Conservation (phyloP, 2,329 filamentous ascomycete genomes). For the Zasmidium cellare region DNA sequence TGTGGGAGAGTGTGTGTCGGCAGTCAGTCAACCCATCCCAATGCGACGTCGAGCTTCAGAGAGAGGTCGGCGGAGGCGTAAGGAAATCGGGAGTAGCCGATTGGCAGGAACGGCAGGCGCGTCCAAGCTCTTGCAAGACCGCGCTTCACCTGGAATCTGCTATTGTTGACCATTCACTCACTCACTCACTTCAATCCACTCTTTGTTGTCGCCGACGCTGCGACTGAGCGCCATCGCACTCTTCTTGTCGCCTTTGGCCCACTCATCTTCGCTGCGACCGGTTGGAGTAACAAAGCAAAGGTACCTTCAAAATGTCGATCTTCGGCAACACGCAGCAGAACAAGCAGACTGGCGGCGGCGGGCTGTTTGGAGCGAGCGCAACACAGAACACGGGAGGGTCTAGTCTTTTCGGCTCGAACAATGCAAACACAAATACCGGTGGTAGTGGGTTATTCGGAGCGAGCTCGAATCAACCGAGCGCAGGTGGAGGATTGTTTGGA, state of each 20-base stretch:
- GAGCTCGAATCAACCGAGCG: slow-evolving; percentile 12
- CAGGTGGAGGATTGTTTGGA: slow-evolving; percentile 16
- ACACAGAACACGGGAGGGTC: slow-evolving; percentile 13
- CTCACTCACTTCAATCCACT: neutral
- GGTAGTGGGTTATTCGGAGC: slow-evolving; percentile 9
- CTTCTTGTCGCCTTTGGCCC: too few species aligned
- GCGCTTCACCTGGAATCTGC: slow-evolving; percentile 7
- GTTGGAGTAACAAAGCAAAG: neutral
- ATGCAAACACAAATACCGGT: slow-evolving; percentile 4
- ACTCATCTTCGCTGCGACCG: neutral
- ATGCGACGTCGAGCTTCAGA: neutral
- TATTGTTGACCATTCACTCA: neutral
- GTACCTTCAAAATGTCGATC: slow-evolving; percentile 20
- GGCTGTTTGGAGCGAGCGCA: slow-evolving; percentile 13
- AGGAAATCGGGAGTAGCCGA: slow-evolving; percentile 19
- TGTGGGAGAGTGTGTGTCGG: slow-evolving; percentile 16
- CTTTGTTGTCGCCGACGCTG: neutral
- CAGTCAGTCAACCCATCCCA: slow-evolving; percentile 9
- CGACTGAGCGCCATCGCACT: too few species aligned
- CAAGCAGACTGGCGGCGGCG: neutral
- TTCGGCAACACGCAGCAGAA: slow-evolving; percentile 19
- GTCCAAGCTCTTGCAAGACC: slow-evolving; percentile 5
- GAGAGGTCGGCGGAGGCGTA: slow-evolving; percentile 5
- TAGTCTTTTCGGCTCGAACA: slow-evolving; percentile 14
- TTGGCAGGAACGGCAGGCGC: slow-evolving; percentile 16